A percentile compares a stretch with the other conserved stretches of the same genome.
phyloP scores from a whole-genome alignment of 2,329 filamentous ascomycete genomes.

The Leptographium radiaticola region DNA sequence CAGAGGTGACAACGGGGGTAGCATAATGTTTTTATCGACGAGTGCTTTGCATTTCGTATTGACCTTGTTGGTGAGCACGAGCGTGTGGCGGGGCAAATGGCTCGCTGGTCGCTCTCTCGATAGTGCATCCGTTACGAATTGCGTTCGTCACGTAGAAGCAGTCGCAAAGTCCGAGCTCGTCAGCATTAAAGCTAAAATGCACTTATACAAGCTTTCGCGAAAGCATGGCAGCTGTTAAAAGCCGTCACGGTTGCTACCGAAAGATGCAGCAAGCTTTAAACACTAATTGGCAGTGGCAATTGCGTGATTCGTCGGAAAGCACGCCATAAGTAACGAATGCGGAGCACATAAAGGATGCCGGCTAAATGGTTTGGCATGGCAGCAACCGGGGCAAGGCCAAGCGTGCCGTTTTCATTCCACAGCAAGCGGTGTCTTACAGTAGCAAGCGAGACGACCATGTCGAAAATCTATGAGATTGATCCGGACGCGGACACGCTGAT shows the following conservation, averaged over 20 bases:
- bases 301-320: conserved; percentile 5
- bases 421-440: not conserved
- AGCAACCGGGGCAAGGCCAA: not conserved
- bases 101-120: no score
- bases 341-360: not conserved
- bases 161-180: no score
- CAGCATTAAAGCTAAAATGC: no score
- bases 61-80: no score
- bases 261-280: no score
- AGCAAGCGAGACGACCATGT: conserved; percentile 11
- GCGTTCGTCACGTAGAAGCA: no score
- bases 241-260: no score
- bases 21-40: no score
- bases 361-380: not conserved
- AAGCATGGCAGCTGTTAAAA: no score
- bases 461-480: conserved; percentile 21
- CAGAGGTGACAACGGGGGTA: not conserved
- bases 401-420: not conserved
- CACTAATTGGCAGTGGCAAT: not conserved
- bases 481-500: conserved; percentile 21
- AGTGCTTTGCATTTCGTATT: not conserved
- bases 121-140: no score
- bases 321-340: conserved; percentile 4
- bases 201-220: no score
- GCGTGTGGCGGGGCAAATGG: no score